Percentiles rank a stretch among this genome's conserved stretches.
These are phyloP conservation scores for Clarireedia monteithiana DNA, from an alignment of 2,329 filamentous ascomycete genomes.

Conservation along the genomic window DNA sequence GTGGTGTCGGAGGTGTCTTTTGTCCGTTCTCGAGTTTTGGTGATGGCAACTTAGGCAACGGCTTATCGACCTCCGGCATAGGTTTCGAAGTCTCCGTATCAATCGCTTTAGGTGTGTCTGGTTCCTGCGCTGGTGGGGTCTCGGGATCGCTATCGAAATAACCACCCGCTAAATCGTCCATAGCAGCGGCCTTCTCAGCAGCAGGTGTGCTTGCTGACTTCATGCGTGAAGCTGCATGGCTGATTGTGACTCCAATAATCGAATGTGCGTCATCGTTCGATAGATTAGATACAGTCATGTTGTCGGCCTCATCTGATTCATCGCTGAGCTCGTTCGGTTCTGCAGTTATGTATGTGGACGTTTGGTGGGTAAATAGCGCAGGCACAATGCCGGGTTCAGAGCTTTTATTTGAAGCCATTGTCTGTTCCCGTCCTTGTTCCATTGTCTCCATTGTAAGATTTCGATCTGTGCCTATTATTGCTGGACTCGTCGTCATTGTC, in stretches of 20 bases:
- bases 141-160: slow-evolving; percentile 31
- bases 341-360: slow-evolving; percentile 5
- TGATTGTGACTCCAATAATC: slow-evolving; percentile 52
- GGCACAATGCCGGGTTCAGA: not conserved
- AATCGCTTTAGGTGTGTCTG: not conserved
- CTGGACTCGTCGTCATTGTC: not conserved
- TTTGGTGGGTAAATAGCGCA: not conserved
- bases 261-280: slow-evolving; percentile 48
- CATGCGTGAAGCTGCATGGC: slow-evolving; percentile 46
- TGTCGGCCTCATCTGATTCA: slow-evolving; percentile 19
- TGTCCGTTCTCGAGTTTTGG: slow-evolving; percentile 19
- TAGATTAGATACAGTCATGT: slow-evolving; percentile 17
- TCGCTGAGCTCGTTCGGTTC: slow-evolving; percentile 9
- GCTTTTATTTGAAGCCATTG: not conserved
- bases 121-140: slow-evolving; percentile 19
- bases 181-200: slow-evolving; percentile 48
- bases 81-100: not conserved
- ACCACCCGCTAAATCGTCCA: slow-evolving; percentile 42
- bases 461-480: not conserved
- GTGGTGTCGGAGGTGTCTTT: slow-evolving; percentile 28
- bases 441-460: not conserved
- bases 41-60: slow-evolving; percentile 22
- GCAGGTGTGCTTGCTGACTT: slow-evolving; percentile 48
- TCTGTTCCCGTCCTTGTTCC: slow-evolving; percentile 7
- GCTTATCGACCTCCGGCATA: not conserved